phyloP scores from a whole-genome alignment of 2,329 filamentous ascomycete species.

The Cercospora berteroae region DNA sequence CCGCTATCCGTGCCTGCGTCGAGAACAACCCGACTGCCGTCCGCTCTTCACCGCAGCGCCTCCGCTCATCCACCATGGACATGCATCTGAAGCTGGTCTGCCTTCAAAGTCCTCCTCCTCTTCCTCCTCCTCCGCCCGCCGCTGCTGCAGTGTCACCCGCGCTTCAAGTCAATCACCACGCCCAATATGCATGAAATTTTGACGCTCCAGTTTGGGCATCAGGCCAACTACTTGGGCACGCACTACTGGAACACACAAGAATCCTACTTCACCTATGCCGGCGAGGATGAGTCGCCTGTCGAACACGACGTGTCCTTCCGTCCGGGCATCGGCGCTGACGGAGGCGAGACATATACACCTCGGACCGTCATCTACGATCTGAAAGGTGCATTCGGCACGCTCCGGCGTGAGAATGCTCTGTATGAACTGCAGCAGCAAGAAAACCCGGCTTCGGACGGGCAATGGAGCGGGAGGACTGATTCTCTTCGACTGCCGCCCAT shows the following conservation, averaged over 20 bases:
- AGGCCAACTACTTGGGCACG: slow-evolving; percentile 87
- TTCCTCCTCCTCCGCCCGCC: not conserved
- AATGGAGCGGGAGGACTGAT: slow-evolving; percentile 63
- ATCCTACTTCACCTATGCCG: slow-evolving; percentile 90
- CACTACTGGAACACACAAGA: slow-evolving; percentile 99
- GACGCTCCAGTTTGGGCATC: slow-evolving; percentile 87
- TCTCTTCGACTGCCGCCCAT: slow-evolving; percentile 69
- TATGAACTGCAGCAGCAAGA: slow-evolving; percentile 63
- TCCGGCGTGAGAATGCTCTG: slow-evolving; percentile 82
- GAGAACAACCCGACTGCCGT: not conserved
- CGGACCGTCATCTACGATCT: slow-evolving; percentile 91
- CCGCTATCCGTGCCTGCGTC: not conserved
- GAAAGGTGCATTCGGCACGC: slow-evolving; percentile 86
- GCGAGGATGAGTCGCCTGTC: slow-evolving; percentile 64
- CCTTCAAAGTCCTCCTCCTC: not conserved
- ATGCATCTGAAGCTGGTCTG: not conserved
- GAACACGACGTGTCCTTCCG: slow-evolving; percentile 89
- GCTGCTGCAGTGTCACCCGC: not conserved
- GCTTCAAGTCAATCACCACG: not conserved
- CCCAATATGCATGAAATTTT: slow-evolving; percentile 86
- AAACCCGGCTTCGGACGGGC: slow-evolving; percentile 38
- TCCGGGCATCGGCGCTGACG: slow-evolving; percentile 75
- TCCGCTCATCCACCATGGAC: not conserved
- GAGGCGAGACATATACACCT: slow-evolving; percentile 87
- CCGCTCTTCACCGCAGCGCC: not conserved